Conservation (phyloP, 202 grass and related monocot genomes). For the Setaria italica region DNA sequence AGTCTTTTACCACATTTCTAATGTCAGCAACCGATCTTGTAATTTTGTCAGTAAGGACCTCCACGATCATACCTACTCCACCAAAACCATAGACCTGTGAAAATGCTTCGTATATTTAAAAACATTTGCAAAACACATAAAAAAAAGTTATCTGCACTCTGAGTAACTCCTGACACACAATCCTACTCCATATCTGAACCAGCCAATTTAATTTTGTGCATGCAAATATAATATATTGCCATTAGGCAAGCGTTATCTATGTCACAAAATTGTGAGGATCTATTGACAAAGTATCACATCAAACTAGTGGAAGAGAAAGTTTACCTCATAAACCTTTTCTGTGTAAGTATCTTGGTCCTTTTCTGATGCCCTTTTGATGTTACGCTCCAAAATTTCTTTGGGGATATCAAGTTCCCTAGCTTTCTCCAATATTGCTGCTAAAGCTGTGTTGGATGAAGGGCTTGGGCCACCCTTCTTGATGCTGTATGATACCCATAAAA, state of each 20-base stretch:
- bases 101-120: conserved; percentile 46
- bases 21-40: conserved; percentile 89
- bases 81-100: conserved; percentile 95
- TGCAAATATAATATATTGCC: conserved; percentile 26
- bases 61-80: conserved; percentile 94
- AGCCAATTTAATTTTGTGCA: neutral
- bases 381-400: conserved; percentile 90
- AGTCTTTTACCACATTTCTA: conserved; percentile 81
- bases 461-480: conserved; percentile 86
- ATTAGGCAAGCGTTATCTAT: conserved; percentile 14
- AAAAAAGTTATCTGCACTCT: neutral
- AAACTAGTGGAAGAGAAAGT: conserved; percentile 33
- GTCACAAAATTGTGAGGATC: conserved; percentile 20
- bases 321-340: conserved; percentile 93
- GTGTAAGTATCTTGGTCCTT: conserved; percentile 95
- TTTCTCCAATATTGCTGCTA: conserved; percentile 86
- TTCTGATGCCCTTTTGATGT: conserved; percentile 96
- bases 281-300: conserved; percentile 6
- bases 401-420: conserved; percentile 89
- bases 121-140: conserved; percentile 18
- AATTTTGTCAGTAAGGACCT: conserved; percentile 98
- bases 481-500: conserved; percentile 56
- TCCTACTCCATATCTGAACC: conserved; percentile 3
- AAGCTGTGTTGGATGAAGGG: conserved; percentile 73
- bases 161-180: conserved; percentile 23